phyloP scores from a whole-genome alignment of 495 filamentous ascomycete species.

The Aspergillus indologenus region DNA sequence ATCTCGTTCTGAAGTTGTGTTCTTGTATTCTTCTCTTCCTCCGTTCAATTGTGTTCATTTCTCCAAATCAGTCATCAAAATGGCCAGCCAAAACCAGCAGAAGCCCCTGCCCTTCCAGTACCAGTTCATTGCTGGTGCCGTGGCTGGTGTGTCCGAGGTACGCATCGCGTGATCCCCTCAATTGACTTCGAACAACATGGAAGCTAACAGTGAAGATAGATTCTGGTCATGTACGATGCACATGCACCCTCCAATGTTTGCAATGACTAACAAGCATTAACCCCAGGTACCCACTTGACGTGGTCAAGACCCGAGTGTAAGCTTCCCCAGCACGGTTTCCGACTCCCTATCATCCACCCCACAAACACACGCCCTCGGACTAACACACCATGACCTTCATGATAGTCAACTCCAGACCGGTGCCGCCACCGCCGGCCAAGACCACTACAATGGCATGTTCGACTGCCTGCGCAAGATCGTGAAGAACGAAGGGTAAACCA shows the following conservation, averaged over 20 bases:
- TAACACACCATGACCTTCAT: constrained; percentile 10
- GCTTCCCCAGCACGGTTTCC: constrained; percentile 24
- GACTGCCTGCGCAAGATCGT: constrained; percentile 98
- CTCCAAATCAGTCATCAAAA: constrained; percentile 35
- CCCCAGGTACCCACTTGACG: constrained; percentile 87
- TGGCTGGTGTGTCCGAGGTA: constrained; percentile 91
- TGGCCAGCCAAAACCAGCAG: constrained; percentile 52
- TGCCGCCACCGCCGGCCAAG: constrained; percentile 58
- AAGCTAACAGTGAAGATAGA: constrained; percentile 42
- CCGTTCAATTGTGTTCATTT: background rate
- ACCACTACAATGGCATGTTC: constrained; percentile 91
- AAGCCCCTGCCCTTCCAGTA: constrained; percentile 80
- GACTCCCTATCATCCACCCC: constrained; percentile 1
- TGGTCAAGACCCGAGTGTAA: constrained; percentile 97
- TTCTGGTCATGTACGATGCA: constrained; percentile 72
- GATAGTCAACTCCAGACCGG: constrained; percentile 82
- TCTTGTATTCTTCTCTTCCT: background rate
- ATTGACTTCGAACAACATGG: constrained; percentile 15
- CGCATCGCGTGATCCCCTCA: constrained; percentile 26
- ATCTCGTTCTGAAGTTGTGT: constrained; percentile 3
- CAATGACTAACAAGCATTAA: background rate
- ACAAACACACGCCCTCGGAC: background rate
- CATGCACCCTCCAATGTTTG: background rate
- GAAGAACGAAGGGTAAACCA: constrained; percentile 79
- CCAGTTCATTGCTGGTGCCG: constrained; percentile 84